Percentiles rank a stretch among this genome's conserved stretches.
These are phyloP conservation scores for Blastobotrys petasosporus DNA, from an alignment of 1,139 yeast species.

Conservation along the genomic window DNA sequence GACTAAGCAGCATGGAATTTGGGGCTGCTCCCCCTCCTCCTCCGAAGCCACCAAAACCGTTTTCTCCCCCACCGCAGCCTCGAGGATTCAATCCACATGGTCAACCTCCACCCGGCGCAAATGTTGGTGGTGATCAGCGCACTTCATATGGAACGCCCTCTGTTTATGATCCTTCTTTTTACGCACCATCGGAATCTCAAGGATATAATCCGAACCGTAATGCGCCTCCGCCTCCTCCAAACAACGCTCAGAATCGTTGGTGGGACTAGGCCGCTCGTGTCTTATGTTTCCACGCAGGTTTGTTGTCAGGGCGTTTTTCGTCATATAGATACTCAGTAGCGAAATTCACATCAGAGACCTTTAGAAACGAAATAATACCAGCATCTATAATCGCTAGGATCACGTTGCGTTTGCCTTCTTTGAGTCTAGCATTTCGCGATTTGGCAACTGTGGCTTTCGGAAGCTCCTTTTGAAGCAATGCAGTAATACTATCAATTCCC, in stretches of 20 bases:
- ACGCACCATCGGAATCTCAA: conserved; percentile 12
- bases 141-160: conserved; percentile 30
- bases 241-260: too few relatives aligned
- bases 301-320: too few relatives aligned
- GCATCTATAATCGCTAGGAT: conserved; percentile 63
- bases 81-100: conserved; percentile 18
- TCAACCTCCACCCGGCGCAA: conserved; percentile 14
- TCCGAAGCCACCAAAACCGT: conserved; percentile 20
- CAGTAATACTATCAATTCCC: conserved; percentile 34
- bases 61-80: conserved; percentile 5
- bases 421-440: conserved; percentile 34
- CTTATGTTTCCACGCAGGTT: too few relatives aligned
- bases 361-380: conserved; percentile 65
- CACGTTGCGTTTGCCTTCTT: conserved; percentile 48
- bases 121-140: conserved; percentile 1
- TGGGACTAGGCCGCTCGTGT: too few relatives aligned
- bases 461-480: conserved; percentile 30
- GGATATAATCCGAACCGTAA: background rate
- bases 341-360: conserved; percentile 56
- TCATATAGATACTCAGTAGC: conserved; percentile 13
- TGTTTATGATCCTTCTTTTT: conserved; percentile 28
- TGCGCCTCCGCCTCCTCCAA: background rate
- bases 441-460: conserved; percentile 22
- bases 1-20: conserved; percentile 17
- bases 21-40: conserved; percentile 16